Evolutionary conservation across 2,329 filamentous ascomycete genomes (phyloP), one percentile per base, ranked within the genome.

Genomic region (Annulohypoxylon truncatum): DNA sequence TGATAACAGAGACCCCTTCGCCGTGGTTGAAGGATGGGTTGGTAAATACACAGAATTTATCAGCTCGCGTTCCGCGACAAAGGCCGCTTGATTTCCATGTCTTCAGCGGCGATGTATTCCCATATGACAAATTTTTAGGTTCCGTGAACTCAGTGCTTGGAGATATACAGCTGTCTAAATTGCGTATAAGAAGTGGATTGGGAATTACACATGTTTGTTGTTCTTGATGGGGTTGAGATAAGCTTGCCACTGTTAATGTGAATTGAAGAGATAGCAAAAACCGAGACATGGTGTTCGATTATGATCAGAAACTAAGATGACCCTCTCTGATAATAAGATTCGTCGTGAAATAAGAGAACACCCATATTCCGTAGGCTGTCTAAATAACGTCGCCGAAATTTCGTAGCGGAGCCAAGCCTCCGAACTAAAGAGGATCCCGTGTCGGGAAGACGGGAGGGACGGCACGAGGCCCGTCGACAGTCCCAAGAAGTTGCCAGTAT

Each of bases 1-100:
- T 77, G 47, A 77, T 71, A 15, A 77, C 42, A 1, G 75, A 73
- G 15, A 77, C 61, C 10, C 74, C 74, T 29, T 71, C 63, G 13
- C 73, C 72, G 2, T 48, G 20, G 51, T 72, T 70, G 61, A 76
- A 76, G 15, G 63, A 57, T 4, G 67, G 50, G 22, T 73, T 67
- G 2, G 71, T 73, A 26, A 71, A 77, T 15, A 72, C 72, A 70
- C 77, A 72, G 53, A 71, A 71, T 28, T 63, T 60, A 20, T 64
- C 42, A 31, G 13, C 33, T 59, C 68, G 62, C 61, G 47, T 8
- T 7, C 56, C 65, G 7, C 61, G 61, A 38, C 66, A 68, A 15
- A 59, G 47, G 2, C 67, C 58, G 33, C 46, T 44, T 22, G 64
- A 24, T n/a, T 46, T 60, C 64, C 64, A 67, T 8, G 24, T 18